Base-by-base conservation (phyloP, 306 rosid species). In the Morella rubra region DNA sequence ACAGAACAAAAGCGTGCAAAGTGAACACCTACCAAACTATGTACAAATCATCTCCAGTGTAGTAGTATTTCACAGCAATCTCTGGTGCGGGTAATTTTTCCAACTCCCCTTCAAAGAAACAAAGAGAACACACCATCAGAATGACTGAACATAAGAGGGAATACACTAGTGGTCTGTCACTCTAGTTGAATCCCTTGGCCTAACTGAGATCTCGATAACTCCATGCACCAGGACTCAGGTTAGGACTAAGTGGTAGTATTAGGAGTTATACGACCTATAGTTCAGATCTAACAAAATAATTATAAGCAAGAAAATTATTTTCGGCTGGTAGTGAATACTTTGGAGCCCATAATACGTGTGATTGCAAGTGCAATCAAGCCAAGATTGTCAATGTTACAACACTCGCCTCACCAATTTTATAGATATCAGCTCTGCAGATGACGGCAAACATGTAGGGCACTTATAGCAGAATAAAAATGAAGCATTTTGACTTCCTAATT, bases 21-120 rank as follows among this genome's bases (percentile, higher is more conserved):
- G 77, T 67, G 77, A 71, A 62, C 49, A 71, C 90, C 82, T 83
- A 92, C 99, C 97, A 80, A 95, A 95, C 78, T n/a, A 95, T 79
- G 86, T 95, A 95, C 69, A 95, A 71, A 89, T 95, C 99, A 52
- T 86, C 84, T 67, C 93, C 91, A 20, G 92, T 95, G 81, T 95
- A 95, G n/a, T n/a, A n/a, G 89, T 95, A 95, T 76, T 95, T 86
- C 73, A 95, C 97, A 72, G 99, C 99, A 81, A 95, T 89, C 85
- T 85, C 92, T 62, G 97, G 89, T 41, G 99, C 91, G 15, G 99
- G 97, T 90, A 81, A 72, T 41, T 78, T 91, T 81, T 92, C 88
- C 91, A 95, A 84, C 76, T 89, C 91, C 83, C 88, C 97, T 95
- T 24, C 66, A 76, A 69, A 73, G 80, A 73, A 76, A 52, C 5